phyloP scores from a whole-genome alignment of 352 stramenopile genomes.

The Phytophthora kernoviae region DNA sequence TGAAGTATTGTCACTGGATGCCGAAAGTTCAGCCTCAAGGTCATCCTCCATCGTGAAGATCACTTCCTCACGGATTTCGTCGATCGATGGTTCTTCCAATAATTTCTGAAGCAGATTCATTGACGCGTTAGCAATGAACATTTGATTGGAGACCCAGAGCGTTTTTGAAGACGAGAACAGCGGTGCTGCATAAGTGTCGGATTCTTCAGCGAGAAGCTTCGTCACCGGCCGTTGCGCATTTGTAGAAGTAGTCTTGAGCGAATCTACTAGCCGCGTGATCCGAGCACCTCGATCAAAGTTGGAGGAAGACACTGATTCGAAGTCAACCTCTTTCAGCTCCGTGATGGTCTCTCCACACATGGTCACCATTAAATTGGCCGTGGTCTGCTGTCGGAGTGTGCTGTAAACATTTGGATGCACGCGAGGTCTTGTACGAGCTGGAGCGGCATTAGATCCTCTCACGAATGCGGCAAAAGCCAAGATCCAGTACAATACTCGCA shows the following conservation, averaged over 20 bases:
- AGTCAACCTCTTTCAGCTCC: constrained; percentile 10
- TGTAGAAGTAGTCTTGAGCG: constrained; percentile 16
- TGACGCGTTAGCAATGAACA: constrained; percentile 37
- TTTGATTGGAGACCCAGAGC: constrained; percentile 46
- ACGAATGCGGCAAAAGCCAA: background rate
- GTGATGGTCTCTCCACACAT: constrained; percentile 23
- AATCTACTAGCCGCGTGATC: constrained; percentile 28
- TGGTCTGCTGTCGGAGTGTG: constrained; percentile 18
- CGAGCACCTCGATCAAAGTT: constrained; percentile 10
- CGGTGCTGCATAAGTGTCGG: constrained; percentile 1
- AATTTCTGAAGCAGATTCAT: constrained; percentile 31
- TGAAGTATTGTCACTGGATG: background rate
- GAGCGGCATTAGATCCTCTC: background rate
- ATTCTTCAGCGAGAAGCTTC: constrained; percentile 21
- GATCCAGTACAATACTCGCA: constrained; percentile 3
- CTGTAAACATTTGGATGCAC: constrained; percentile 33
- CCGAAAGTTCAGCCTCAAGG: constrained; percentile 17
- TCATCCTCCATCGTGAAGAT: constrained; percentile 29
- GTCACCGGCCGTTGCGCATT: constrained; percentile 13
- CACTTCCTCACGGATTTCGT: constrained; percentile 34
- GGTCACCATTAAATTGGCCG: constrained; percentile 38
- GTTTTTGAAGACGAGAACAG: constrained; percentile 18
- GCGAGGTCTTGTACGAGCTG: constrained; percentile 1
- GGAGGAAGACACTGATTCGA: background rate
- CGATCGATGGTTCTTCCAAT: constrained; percentile 22